phyloP scores from a whole-genome alignment of 164 flowering plant species.

The Vitis rotundifolia region DNA sequence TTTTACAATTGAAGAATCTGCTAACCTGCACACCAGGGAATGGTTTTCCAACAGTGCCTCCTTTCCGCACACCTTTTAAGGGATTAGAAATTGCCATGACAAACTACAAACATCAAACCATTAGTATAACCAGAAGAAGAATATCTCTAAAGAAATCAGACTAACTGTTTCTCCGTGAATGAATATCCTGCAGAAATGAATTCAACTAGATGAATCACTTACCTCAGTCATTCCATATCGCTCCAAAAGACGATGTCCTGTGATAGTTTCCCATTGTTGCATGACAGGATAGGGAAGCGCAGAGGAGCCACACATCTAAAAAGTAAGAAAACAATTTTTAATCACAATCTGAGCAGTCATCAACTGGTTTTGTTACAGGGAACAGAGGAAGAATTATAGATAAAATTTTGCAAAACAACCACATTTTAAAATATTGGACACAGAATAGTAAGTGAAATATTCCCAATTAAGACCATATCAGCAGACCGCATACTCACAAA shows the following conservation, averaged over 20 bases:
- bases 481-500: neutral
- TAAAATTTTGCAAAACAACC: neutral
- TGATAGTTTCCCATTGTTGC: constrained; percentile 94
- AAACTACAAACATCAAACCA: constrained; percentile 57
- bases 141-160: neutral
- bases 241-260: constrained; percentile 92
- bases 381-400: no score
- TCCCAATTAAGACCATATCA: neutral
- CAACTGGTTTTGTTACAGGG: no score
- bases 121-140: constrained; percentile 1
- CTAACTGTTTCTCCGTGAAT: neutral
- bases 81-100: constrained; percentile 99
- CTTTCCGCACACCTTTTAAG: constrained; percentile 68
- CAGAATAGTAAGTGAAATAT: neutral
- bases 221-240: constrained; percentile 99
- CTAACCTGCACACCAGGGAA: constrained; percentile 93
- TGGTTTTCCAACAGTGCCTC: constrained; percentile 97
- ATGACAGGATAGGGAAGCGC: constrained; percentile 96
- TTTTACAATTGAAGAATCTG: neutral
- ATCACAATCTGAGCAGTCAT: neutral
- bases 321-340: neutral
- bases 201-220: constrained; percentile 12
- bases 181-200: neutral
- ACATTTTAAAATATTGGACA: neutral
- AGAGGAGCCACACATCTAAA: constrained; percentile 99